Base-by-base conservation (phyloP, 139 green algal genomes). In the Coelastrella sp. region DNA sequence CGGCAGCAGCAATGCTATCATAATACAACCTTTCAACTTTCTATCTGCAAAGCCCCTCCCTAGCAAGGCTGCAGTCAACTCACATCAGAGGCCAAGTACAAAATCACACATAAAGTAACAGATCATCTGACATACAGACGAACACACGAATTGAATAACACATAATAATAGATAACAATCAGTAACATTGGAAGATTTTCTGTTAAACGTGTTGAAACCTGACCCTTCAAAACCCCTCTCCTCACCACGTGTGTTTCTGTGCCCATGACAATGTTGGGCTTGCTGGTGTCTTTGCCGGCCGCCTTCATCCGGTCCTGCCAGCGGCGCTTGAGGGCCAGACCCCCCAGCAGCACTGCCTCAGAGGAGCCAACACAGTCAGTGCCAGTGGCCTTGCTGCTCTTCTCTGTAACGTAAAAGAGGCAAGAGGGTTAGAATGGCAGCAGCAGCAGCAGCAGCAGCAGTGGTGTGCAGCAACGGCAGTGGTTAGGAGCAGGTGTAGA, bases 311-410 rank as follows among this genome's bases (percentile, higher is more conserved):
- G 49, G 20, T 92, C 89, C 87, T 93, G 65, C 96, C 96, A 97
- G 10, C 88, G 74, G 84, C 93, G 94, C 93, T 97, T 97, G 89
- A 97, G 75, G 76, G 93, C 92, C 87, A 97, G 93, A 6, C 91
- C 94, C 14, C 85, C 93, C 85, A 97, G 93, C 94, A 97, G 93
- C 85, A 97, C 96, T 22, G 95, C 96, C 88, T 97, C 96, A 58
- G 85, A 94, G 85, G 87, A 94, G 25, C 96, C 96, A 19, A 96
- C 76, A 74, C 92, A 95, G 59, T 65, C 90, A 22, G 79, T 86
- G 68, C 92, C 92, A 15, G 73, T 76, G 9, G 63, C 22, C 19
- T 93, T 82, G 7, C 49, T 73, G n/a, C 49, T 49, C 17, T 81
- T n/a, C n/a, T n/a, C n/a, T n/a, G n/a, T n/a, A n/a, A n/a, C n/a